Base-by-base conservation (phyloP, 2,329 filamentous ascomycete genomes). In the Microascus cirrosus region DNA sequence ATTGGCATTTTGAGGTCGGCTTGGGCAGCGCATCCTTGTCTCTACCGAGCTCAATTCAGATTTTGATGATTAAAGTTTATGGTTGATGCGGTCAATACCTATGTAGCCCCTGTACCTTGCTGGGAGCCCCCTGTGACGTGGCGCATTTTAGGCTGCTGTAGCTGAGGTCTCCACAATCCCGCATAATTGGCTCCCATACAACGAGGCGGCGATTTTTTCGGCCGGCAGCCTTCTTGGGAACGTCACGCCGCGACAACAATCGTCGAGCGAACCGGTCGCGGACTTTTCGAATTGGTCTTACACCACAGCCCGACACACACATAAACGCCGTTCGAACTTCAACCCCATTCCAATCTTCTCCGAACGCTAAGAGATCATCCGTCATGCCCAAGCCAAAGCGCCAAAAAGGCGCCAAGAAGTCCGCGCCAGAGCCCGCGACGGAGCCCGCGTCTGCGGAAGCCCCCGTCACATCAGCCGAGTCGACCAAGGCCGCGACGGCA, bases 321-420 rank as follows among this genome's bases (percentile, higher is more conserved):
- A 50, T 50, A 50, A n/a, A 5, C 22, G 12, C 45, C n/a, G 11
- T 22, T 11, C 45, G n/a, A 50, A n/a, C 22, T 20, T 20, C n/a
- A 8, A 11, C 22, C 45, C 11, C n/a, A n/a, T 50, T 22, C 45
- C 22, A 50, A 11, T 24, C 45, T 13, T 13, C 24, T 12, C 22
- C 22, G 20, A 54, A 12, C 34, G 22, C 20, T 48, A 22, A 48
- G 28, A 34, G 15, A 39, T 22, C n/a, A 52, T 7, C 13, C 42
- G 64, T 59, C 62, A 83, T 84, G 81, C 80, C 81, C 65, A 81
- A 75, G 63, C 78, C 80, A 61, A 84, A 84, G 72, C 76, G 81
- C 68, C 76, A 79, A 62, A 82, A 78, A 67, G 77, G 77, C 70
- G 77, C 73, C 65, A 72, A 74, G 60, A 73, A 73, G 62, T 69